These are phyloP conservation scores for Chaetomium fimeti DNA, from an alignment of 495 filamentous ascomycete genomes.

Conservation along the genomic window DNA sequence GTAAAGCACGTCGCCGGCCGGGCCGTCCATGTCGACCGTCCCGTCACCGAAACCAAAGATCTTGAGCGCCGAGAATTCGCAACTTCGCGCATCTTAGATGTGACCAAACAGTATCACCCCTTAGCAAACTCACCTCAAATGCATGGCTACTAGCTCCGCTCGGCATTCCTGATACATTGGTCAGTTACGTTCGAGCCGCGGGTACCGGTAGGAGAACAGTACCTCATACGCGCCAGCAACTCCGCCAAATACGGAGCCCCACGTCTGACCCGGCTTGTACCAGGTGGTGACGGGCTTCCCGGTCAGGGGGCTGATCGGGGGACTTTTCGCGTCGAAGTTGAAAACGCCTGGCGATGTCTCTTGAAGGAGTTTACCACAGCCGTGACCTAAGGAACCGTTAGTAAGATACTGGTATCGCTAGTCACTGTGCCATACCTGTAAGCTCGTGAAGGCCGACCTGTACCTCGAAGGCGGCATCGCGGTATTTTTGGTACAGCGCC, in stretches of 20 bases:
- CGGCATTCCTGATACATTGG: constrained; percentile 46
- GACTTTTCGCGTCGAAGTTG: constrained; percentile 81
- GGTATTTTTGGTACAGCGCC: constrained; percentile 72
- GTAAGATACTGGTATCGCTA: background rate
- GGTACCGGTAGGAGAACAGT: background rate
- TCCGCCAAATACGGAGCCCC: constrained; percentile 86
- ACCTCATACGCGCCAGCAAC: constrained; percentile 86
- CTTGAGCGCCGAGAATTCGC: constrained; percentile 81
- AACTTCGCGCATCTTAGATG: constrained; percentile 45
- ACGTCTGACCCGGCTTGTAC: constrained; percentile 93
- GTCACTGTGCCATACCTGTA: constrained; percentile 54
- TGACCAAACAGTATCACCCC: constrained; percentile 56
- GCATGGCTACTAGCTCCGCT: constrained; percentile 90
- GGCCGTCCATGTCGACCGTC: constrained; percentile 62
- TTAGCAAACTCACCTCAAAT: constrained; percentile 64
- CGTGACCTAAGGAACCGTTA: constrained; percentile 54
- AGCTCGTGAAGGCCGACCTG: constrained; percentile 95
- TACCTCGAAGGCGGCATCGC: constrained; percentile 86
- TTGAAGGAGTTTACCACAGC: constrained; percentile 91
- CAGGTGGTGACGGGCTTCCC: constrained; percentile 74
- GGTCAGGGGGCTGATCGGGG: constrained; percentile 76
- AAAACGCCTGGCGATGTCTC: constrained; percentile 76
- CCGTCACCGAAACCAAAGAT: constrained; percentile 91
- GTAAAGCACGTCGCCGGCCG: constrained; percentile 84
- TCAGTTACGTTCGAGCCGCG: constrained; percentile 2